These are phyloP conservation scores for Phytophthora melonis DNA, from an alignment of 352 stramenopile genomes.

Conservation along the genomic window DNA sequence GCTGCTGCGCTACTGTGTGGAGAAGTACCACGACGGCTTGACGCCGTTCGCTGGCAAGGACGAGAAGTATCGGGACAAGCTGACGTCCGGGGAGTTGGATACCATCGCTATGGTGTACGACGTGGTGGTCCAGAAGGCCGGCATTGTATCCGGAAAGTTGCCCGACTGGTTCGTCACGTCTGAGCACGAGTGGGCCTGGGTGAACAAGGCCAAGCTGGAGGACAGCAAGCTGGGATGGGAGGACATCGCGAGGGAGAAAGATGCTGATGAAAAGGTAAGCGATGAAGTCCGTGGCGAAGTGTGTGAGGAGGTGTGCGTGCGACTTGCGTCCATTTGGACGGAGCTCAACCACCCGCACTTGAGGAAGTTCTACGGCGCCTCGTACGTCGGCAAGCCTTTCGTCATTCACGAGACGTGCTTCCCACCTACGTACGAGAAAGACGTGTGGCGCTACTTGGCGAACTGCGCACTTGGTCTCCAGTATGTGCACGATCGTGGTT, in stretches of 20 bases:
- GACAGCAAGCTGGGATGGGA: conserved; percentile 30
- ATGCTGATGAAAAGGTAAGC: conserved; percentile 20
- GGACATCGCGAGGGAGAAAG: conserved; percentile 15
- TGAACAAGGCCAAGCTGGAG: conserved; percentile 40
- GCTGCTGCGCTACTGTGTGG: conserved; percentile 40
- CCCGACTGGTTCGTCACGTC: conserved; percentile 47
- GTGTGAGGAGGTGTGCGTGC: conserved; percentile 38
- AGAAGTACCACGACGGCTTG: conserved; percentile 37
- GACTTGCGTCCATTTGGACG: conserved; percentile 35
- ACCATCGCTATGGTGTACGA: conserved; percentile 42
- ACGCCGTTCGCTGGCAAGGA: conserved; percentile 28
- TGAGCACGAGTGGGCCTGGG: conserved; percentile 39
- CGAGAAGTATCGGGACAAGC: conserved; percentile 38
- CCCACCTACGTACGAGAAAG: conserved; percentile 36
- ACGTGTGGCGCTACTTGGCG: conserved; percentile 36
- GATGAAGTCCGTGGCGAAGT: conserved; percentile 25
- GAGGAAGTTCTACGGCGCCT: conserved; percentile 45
- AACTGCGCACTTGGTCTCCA: conserved; percentile 43
- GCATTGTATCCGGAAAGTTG: conserved; percentile 30
- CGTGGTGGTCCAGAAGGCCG: conserved; percentile 26
- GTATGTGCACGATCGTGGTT: conserved; percentile 42
- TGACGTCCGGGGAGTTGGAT: conserved; percentile 35
- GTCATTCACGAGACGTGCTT: conserved; percentile 42
- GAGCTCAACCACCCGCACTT: conserved; percentile 44
- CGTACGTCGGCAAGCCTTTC: conserved; percentile 43